Evolutionary conservation across 305 asterid genomes (phyloP).

Genomic region (Plantago lanceolata): DNA sequence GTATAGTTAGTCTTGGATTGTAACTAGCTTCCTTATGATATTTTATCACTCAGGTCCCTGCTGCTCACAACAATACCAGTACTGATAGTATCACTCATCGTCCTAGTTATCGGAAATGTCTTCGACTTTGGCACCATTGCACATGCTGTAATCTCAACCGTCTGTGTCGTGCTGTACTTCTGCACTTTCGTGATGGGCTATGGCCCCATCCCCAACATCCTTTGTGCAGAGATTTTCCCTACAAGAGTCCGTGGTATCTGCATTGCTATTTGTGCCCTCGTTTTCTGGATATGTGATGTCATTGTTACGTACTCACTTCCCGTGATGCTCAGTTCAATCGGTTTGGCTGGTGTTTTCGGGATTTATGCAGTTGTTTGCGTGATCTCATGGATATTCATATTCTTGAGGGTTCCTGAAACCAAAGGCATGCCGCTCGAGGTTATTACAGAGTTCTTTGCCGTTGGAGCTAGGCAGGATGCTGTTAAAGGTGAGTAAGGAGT

Average conservation of each 20-base stretch:
- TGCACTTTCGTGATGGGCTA: constrained; percentile 60
- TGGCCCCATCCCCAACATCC: constrained; percentile 66
- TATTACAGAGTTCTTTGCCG: constrained; percentile 50
- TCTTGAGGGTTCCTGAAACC: constrained; percentile 66
- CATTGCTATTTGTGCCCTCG: constrained; percentile 52
- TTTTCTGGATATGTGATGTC: constrained; percentile 43
- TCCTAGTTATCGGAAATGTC: constrained; percentile 38
- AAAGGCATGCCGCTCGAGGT: constrained; percentile 79
- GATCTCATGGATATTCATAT: constrained; percentile 50
- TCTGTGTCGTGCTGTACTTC: constrained; percentile 45
- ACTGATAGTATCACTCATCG: constrained; percentile 37
- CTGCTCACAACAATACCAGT: constrained; percentile 58
- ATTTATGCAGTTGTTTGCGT: constrained; percentile 46
- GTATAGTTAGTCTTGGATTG: not conserved
- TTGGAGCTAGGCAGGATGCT: constrained; percentile 46
- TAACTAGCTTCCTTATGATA: constrained; percentile 12
- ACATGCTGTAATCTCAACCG: constrained; percentile 49
- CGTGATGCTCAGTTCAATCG: constrained; percentile 45
- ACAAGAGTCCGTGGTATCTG: constrained; percentile 56
- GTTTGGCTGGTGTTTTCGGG: constrained; percentile 55
- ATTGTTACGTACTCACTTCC: constrained; percentile 50
- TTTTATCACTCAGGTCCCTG: constrained; percentile 39
- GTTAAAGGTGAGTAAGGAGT: constrained; percentile 5
- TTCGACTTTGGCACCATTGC: constrained; percentile 34
- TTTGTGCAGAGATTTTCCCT: constrained; percentile 65